Evolutionary conservation across 208 protist genomes (phyloP).

Genomic region (Phytomonas francai): DNA sequence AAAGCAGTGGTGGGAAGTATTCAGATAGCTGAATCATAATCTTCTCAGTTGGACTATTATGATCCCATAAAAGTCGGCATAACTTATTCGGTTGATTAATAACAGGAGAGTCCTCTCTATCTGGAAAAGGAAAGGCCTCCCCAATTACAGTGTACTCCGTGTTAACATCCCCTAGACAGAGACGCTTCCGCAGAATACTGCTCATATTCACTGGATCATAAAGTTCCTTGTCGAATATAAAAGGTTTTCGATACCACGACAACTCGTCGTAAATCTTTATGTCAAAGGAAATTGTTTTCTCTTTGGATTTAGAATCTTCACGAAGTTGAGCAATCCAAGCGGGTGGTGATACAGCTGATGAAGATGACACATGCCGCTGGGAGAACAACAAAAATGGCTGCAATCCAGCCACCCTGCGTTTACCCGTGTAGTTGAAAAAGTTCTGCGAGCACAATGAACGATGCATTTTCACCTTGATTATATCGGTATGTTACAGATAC

Average conservation of each 20-base stretch:
- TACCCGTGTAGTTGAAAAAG: neutral
- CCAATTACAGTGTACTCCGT: conserved; percentile 89
- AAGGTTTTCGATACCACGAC: conserved; percentile 64
- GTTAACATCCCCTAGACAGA: conserved; percentile 74
- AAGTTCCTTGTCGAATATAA: conserved; percentile 74
- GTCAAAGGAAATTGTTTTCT: conserved; percentile 79
- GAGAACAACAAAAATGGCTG: neutral
- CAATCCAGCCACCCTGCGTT: neutral
- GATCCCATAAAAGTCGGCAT: conserved; percentile 85
- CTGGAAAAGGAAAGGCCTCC: conserved; percentile 87
- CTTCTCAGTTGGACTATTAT: conserved; percentile 84
- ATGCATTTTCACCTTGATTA: neutral
- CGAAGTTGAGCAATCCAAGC: conserved; percentile 68
- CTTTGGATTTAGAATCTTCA: conserved; percentile 50
- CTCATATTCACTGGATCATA: conserved; percentile 81
- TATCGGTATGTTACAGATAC: neutral
- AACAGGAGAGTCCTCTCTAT: conserved; percentile 84
- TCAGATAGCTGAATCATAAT: conserved; percentile 85
- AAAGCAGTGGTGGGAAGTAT: conserved; percentile 86
- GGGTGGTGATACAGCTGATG: conserved; percentile 14
- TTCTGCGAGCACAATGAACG: neutral
- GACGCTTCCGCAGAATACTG: conserved; percentile 57
- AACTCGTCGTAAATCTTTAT: conserved; percentile 86
- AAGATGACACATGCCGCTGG: neutral
- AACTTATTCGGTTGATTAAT: conserved; percentile 78